Evolutionary conservation across 2,329 filamentous ascomycete genomes (phyloP), one percentile per base, ranked within the genome.

Genomic region (Sclerotinia sclerotiorum): DNA sequence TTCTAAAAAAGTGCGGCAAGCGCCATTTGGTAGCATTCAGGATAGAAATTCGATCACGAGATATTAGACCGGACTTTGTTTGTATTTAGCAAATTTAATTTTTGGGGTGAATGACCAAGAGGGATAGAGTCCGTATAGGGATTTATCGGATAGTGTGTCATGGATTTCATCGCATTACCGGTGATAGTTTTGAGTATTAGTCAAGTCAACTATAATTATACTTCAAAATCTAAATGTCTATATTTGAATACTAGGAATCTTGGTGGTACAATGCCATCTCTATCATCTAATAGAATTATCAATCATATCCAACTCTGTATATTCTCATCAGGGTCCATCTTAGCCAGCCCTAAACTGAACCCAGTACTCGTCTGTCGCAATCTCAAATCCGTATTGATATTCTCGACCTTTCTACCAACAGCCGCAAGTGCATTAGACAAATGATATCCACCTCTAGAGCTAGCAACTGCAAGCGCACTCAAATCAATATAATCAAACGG

Each of bases 401-500:
- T 8, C 3, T 55, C 52, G 3, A 55, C 29, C 19, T 55, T 55
- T 21, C 29, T 19, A 11, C 17, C 52, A 21, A 55, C 29, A 21
- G 52, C 52, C 52, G 52, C n/a, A 35, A 55, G 19, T 17, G 52
- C 29, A 35, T 55, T 35, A 35, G 52, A 29, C 19, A 55, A 55
- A 35, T 55, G 29, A 35, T 35, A n/a, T 35, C 52, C 52, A 21
- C 52, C 52, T 55, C 52, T n/a, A 55, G 52, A 55, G 52, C 52
- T 55, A n/a, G 52, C 52, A 55, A 7, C 11, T 19, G 52, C 52
- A n/a, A 55, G 29, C 52, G 19, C 8, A 21, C 29, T 35, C 52
- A 55, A 5, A n/a, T 55, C 52, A 55, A 35, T 55, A 55, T 55
- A 55, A n/a, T 55, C 52, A 55, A 55, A 55, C 19, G 27, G 7